Evolutionary conservation across 2,329 filamentous ascomycete species (phyloP), one percentile per base, ranked within the genome.

Genomic region (Fusarium illudens): DNA sequence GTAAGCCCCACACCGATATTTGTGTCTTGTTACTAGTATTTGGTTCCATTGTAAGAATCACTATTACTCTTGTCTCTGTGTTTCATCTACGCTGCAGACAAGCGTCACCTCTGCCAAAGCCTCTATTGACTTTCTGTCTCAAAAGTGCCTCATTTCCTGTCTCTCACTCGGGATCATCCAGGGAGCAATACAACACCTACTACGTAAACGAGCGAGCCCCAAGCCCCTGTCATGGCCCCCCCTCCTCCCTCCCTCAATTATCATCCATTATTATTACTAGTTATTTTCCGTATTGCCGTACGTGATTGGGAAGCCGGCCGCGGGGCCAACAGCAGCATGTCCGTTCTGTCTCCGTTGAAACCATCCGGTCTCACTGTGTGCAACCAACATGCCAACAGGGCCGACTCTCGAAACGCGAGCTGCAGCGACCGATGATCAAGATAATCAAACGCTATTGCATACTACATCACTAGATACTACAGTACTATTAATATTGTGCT

Each of bases 311-410:
- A 39, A 53, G 32, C 46, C 27, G 59, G 19, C 36, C 59, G 25
- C 30, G 36, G 62, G 60, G 32, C 42, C 25, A 5, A 5, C 37
- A 25, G 22, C 22, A 55, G 52, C 48, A 67, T 68, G 49, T 51
- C 66, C 62, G 66, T 46, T 19, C 62, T 59, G 67, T 70, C 48
- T 46, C 62, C 62, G 66, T 67, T 52, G 33, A 70, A 70, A 62
- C 52, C 51, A 19, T 56, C 36, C 58, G 62, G 67, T 70, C 60
- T 64, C 59, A 61, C 66, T 49, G 57, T 59, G 55, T 36, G 30
- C 22, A 49, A 68, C 33, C 65, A 37, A 52, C n/a, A 50, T 29
- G 52, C 63, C 58, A 64, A 34, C 60, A 70, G 64, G 67, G 67
- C 67, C 67, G 63, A 67, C 56, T 62, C 32, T 49, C 32, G 30